Evolutionary conservation across 768 basidiomycete genomes (phyloP).

Genomic region (Suillus clintonianus): DNA sequence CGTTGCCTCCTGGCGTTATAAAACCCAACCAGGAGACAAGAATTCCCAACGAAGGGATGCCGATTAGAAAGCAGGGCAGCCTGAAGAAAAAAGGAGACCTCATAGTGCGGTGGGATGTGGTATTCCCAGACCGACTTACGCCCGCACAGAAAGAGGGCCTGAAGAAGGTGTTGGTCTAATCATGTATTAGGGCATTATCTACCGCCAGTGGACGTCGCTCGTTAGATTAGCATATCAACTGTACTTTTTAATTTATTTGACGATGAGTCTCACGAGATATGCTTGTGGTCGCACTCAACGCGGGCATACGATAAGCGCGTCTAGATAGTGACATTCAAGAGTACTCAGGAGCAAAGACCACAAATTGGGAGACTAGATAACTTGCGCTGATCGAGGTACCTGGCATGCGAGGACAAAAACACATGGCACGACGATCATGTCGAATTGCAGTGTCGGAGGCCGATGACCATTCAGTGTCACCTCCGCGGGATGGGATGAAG

Average conservation of each 20-base stretch:
- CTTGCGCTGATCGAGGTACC: background rate
- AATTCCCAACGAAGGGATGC: slow-evolving; percentile 85
- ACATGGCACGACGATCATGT: too few species aligned
- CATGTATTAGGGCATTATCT: background rate
- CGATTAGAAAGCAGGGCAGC: slow-evolving; percentile 77
- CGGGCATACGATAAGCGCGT: background rate
- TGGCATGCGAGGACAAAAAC: background rate
- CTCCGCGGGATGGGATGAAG: background rate
- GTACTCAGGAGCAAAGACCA: background rate
- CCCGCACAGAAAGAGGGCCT: slow-evolving; percentile 79
- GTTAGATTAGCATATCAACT: slow-evolving; percentile 7
- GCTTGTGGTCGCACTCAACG: background rate
- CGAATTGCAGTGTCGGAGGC: background rate
- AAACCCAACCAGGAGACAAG: slow-evolving; percentile 77
- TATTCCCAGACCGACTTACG: slow-evolving; percentile 80
- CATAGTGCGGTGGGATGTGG: slow-evolving; percentile 78
- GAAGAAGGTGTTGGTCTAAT: slow-evolving; percentile 59
- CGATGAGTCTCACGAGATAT: background rate
- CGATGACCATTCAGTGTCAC: background rate
- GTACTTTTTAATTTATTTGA: slow-evolving; percentile 8
- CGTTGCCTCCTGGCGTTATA: slow-evolving; percentile 65
- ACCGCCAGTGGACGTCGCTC: background rate
- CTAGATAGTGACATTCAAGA: background rate
- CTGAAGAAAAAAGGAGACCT: slow-evolving; percentile 81
- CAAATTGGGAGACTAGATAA: background rate